Conservation (phyloP, 2,329 filamentous ascomycete species). For the Paradendryphiella salina region DNA sequence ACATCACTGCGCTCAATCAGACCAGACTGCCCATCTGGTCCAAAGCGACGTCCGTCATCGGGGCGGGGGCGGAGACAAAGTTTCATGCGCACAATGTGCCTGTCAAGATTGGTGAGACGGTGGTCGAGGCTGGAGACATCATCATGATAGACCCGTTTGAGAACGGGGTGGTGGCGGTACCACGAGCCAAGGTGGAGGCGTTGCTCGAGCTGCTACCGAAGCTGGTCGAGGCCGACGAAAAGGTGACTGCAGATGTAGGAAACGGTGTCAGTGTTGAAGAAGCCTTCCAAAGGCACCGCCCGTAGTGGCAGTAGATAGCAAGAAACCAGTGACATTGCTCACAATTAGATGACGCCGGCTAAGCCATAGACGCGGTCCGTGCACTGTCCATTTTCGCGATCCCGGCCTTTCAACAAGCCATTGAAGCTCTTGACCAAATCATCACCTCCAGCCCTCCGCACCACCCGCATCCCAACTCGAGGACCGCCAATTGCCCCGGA, state of each 20-base stretch:
- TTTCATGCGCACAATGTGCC: constrained; percentile 57
- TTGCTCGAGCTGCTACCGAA: constrained; percentile 62
- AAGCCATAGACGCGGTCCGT: constrained; percentile 19
- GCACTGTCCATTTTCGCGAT: constrained; percentile 29
- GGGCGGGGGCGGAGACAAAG: constrained; percentile 60
- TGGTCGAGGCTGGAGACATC: constrained; percentile 60
- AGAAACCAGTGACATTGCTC: constrained; percentile 24
- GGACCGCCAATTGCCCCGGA: constrained; percentile 41
- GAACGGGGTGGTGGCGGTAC: constrained; percentile 68
- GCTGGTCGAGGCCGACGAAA: constrained; percentile 50
- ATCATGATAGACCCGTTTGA: constrained; percentile 71
- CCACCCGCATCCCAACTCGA: constrained; percentile 17
- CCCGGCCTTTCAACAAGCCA: constrained; percentile 19
- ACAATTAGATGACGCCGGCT: constrained; percentile 31
- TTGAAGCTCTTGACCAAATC: constrained; percentile 23
- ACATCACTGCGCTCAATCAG: constrained; percentile 62
- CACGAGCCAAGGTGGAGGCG: constrained; percentile 60
- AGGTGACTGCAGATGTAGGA: constrained; percentile 61
- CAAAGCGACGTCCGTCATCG: constrained; percentile 61
- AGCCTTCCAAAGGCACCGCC: constrained; percentile 63
- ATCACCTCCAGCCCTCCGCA: constrained; percentile 20
- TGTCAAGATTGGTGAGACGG: constrained; percentile 45
- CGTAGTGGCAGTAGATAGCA: constrained; percentile 9
- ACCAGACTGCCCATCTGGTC: constrained; percentile 64
- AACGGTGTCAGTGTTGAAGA: constrained; percentile 65